phyloP scores from a whole-genome alignment of 371 early-diverging fungal genomes.

The Parasitella parasitica region DNA sequence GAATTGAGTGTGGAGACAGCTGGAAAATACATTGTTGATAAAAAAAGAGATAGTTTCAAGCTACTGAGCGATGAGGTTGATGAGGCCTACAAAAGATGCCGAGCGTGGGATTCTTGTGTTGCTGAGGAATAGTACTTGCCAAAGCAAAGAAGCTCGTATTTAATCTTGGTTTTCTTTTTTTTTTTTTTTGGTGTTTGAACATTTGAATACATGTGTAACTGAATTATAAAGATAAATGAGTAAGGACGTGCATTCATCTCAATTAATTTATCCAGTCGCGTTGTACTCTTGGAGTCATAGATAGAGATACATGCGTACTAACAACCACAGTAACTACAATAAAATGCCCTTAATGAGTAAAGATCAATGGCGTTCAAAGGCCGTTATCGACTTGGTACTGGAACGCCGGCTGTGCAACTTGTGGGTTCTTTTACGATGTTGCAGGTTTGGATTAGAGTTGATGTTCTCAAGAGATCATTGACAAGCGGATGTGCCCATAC shows the following conservation, averaged over 20 bases:
- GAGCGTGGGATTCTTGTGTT: too few species aligned
- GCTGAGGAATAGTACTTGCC: too few species aligned
- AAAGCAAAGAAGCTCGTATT: too few species aligned
- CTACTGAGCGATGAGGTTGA: too few species aligned
- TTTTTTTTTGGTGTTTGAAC: background rate
- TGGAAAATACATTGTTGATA: too few species aligned
- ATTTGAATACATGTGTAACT: background rate
- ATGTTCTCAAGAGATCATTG: too few species aligned
- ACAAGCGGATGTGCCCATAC: too few species aligned
- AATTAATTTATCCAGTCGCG: background rate
- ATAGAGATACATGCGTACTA: conserved; percentile 11
- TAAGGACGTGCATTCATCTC: background rate
- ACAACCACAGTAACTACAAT: conserved; percentile 15
- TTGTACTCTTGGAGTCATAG: conserved; percentile 10
- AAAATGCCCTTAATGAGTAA: conserved; percentile 18
- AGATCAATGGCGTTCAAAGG: background rate
- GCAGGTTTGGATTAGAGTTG: too few species aligned
- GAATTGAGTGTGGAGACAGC: too few species aligned
- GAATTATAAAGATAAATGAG: conserved; percentile 2
- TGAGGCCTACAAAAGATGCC: too few species aligned
- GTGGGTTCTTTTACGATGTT: too few species aligned
- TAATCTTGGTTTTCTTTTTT: background rate
- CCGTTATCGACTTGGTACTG: background rate
- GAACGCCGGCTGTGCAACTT: background rate
- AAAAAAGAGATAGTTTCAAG: too few species aligned